phyloP scores from a whole-genome alignment of 352 stramenopile genomes.

The Phytophthora boehmeriae region DNA sequence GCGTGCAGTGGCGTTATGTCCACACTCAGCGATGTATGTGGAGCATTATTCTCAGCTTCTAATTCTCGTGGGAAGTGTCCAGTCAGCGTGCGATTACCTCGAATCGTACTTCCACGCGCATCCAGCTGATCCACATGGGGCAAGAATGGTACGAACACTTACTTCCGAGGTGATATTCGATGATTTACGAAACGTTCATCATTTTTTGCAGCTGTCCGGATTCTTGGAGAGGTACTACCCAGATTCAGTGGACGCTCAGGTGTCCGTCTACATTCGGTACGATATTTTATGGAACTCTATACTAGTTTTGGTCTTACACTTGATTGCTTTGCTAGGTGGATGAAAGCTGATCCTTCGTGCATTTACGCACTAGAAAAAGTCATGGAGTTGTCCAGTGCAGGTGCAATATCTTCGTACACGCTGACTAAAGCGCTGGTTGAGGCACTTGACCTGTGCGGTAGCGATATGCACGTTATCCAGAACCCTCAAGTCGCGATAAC shows the following conservation, averaged over 20 bases:
- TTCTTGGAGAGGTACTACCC: constrained; percentile 59
- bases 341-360: constrained; percentile 60
- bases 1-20: constrained; percentile 61
- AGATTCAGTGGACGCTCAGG: constrained; percentile 48
- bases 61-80: constrained; percentile 61
- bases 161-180: neutral
- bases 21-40: constrained; percentile 63
- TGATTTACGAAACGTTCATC: constrained; percentile 13
- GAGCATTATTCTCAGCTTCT: constrained; percentile 80
- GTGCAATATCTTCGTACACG: constrained; percentile 37
- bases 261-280: constrained; percentile 41
- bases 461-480: constrained; percentile 54
- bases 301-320: neutral
- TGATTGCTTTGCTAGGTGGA: constrained; percentile 39
- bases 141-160: constrained; percentile 64
- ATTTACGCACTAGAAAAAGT: constrained; percentile 56
- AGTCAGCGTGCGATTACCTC: constrained; percentile 69
- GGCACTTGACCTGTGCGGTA: constrained; percentile 60
- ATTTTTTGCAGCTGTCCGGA: constrained; percentile 31
- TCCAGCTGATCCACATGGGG: constrained; percentile 57
- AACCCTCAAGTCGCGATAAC: constrained; percentile 34
- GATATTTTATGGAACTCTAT: neutral
- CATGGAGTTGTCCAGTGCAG: constrained; percentile 47
- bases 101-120: constrained; percentile 75
- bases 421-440: constrained; percentile 48